These are phyloP conservation scores for Penicillium diatomitis DNA, from an alignment of 495 filamentous ascomycete genomes.

Conservation along the genomic window DNA sequence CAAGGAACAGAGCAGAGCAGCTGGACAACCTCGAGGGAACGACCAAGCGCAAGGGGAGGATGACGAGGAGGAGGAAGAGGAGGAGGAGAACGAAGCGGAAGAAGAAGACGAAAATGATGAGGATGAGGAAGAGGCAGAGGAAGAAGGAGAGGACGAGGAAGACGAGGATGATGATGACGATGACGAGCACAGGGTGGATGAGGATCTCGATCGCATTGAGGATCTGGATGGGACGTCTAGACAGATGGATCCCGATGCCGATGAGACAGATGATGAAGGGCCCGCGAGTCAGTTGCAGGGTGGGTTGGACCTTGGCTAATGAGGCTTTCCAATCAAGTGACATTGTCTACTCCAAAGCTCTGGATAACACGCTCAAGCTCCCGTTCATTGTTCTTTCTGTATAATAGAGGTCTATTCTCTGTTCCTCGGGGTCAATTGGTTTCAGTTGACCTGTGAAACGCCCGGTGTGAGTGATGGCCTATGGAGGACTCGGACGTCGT, in stretches of 20 bases:
- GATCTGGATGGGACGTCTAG: conserved; percentile 37
- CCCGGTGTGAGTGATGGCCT: no score
- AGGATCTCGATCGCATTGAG: conserved; percentile 59
- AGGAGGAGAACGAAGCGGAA: conserved; percentile 43
- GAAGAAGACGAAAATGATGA: conserved; percentile 44
- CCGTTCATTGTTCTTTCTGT: no score
- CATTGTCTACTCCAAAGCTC: not conserved
- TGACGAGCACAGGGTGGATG: conserved; percentile 32
- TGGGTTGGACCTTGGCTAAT: conserved; percentile 31
- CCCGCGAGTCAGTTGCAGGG: conserved; percentile 35
- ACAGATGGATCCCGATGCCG: conserved; percentile 32
- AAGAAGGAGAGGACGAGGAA: conserved; percentile 38
- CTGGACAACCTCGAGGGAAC: conserved; percentile 8
- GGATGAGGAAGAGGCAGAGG: conserved; percentile 45
- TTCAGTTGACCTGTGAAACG: no score
- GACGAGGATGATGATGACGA: conserved; percentile 31
- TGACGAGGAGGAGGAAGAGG: conserved; percentile 47
- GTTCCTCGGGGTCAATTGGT: no score
- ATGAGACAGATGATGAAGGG: conserved; percentile 36
- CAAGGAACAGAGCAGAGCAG: conserved; percentile 30
- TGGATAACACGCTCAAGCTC: no score
- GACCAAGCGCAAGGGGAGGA: conserved; percentile 16
- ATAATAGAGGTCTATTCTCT: no score
- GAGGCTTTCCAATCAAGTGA: not conserved
- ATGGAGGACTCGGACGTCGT: no score